Evolutionary conservation across 768 basidiomycete genomes (phyloP).

Genomic region (Pulveroboletus sp.): DNA sequence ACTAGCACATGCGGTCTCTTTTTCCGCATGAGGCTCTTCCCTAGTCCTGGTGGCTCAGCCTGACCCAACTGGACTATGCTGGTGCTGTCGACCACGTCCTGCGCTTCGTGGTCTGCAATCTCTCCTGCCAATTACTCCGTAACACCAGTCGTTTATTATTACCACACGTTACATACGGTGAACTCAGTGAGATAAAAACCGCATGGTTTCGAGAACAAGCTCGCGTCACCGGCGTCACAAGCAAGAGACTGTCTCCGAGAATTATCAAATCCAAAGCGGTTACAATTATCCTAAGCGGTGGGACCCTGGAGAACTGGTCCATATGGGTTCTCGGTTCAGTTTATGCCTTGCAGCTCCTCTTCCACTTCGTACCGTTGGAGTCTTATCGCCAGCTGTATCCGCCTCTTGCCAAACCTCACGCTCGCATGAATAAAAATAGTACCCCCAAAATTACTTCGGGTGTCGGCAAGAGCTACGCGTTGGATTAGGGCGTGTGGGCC

Average conservation of each 20-base stretch:
- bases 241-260: neutral
- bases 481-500: too few species aligned
- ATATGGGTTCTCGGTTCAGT: neutral
- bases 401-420: too few species aligned
- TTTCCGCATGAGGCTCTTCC: neutral
- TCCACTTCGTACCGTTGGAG: too few species aligned
- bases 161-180: neutral
- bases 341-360: neutral
- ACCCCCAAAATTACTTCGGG: neutral
- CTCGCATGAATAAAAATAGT: neutral
- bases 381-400: neutral
- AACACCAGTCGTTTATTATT: neutral
- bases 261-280: neutral
- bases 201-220: neutral
- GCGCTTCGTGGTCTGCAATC: neutral
- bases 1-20: too few species aligned
- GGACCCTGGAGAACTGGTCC: neutral
- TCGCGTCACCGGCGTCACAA: neutral
- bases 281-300: neutral
- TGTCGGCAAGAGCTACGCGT: too few species aligned
- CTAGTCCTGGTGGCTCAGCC: neutral
- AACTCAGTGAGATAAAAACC: neutral
- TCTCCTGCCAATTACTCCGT: neutral
- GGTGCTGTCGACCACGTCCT: neutral
- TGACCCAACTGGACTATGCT: neutral